phyloP scores from a whole-genome alignment of 768 basidiomycete species.

The Auriscalpium orientale region DNA sequence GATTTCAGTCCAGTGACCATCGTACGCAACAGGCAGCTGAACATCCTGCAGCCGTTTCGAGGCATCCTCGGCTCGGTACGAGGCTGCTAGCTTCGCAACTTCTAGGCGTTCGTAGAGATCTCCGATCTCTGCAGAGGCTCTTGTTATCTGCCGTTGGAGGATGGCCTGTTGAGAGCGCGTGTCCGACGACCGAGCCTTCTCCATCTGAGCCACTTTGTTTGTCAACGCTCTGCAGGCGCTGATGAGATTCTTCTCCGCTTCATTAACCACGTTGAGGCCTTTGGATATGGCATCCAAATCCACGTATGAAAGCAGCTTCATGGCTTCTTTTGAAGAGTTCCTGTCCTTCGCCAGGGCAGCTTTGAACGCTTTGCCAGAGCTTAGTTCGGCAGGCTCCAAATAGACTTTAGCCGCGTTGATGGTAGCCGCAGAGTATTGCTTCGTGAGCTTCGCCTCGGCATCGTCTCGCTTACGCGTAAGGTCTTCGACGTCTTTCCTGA shows the following conservation, averaged over 20 bases:
- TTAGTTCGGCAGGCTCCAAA: neutral
- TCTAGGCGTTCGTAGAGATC: neutral
- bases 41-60: neutral
- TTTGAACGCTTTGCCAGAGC: neutral
- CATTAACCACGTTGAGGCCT: neutral
- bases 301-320: neutral
- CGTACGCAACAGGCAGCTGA: neutral
- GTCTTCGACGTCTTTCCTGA: neutral
- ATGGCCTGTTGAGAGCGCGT: neutral
- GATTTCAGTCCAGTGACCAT: neutral
- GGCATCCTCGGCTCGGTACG: neutral
- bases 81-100: neutral
- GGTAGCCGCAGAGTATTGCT: neutral
- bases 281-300: neutral
- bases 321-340: neutral
- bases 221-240: neutral
- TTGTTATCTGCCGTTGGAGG: neutral
- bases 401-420: neutral
- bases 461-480: neutral
- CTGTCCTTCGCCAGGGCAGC: neutral
- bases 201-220: neutral
- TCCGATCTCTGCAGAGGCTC: neutral
- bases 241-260: neutral
- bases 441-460: neutral
- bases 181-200: neutral